These are phyloP conservation scores for Fusarium sp. DNA, from an alignment of 2,329 filamentous ascomycete genomes.

Conservation along the genomic window DNA sequence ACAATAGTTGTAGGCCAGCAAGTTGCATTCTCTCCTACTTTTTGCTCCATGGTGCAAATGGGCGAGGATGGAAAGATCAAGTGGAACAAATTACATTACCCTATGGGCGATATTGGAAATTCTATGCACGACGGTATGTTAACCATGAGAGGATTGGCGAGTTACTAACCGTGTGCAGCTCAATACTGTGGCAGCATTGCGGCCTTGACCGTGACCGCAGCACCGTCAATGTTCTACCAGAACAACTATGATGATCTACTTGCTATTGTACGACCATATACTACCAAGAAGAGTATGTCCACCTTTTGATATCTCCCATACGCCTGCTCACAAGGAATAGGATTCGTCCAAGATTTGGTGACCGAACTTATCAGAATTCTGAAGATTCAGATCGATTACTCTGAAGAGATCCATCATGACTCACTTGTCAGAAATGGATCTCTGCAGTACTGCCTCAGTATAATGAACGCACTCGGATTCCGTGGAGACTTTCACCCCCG, in stretches of 20 bases:
- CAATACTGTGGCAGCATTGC: constrained; percentile 69
- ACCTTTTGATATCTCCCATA: background rate
- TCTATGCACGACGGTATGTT: constrained; percentile 59
- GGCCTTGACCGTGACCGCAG: constrained; percentile 64
- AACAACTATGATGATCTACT: constrained; percentile 76
- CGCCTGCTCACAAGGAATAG: constrained; percentile 48
- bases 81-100: constrained; percentile 67
- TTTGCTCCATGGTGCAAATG: constrained; percentile 67
- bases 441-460: constrained; percentile 79
- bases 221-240: constrained; percentile 56
- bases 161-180: constrained; percentile 49
- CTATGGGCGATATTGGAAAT: constrained; percentile 58
- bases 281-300: constrained; percentile 47
- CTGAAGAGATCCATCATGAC: constrained; percentile 77
- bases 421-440: constrained; percentile 76
- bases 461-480: constrained; percentile 82
- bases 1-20: constrained; percentile 59
- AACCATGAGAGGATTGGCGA: background rate
- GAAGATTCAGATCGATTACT: constrained; percentile 82
- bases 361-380: constrained; percentile 75
- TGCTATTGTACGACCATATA: constrained; percentile 67
- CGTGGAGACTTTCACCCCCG: constrained; percentile 69
- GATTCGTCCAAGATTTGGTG: constrained; percentile 70
- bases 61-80: constrained; percentile 67
- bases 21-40: constrained; percentile 69